Evolutionary conservation across 176 grass and related monocot species (phyloP).

Genomic region (Saccharum officinarum): DNA sequence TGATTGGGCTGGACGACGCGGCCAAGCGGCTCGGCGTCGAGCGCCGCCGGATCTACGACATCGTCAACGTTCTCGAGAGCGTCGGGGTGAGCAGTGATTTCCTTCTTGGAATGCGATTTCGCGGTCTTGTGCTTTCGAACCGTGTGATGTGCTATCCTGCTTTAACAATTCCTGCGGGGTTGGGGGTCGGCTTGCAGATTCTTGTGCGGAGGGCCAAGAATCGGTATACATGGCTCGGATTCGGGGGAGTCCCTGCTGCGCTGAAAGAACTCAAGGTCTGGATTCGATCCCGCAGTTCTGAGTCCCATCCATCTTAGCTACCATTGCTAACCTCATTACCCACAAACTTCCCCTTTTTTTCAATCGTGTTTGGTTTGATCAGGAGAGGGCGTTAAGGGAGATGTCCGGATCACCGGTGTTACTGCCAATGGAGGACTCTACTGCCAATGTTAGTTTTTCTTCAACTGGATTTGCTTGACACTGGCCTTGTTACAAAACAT

Average conservation of each 20-base stretch:
- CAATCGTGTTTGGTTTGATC: slow-evolving; percentile 15
- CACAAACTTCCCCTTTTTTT: not conserved
- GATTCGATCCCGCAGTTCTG: not conserved
- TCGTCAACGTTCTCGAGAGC: slow-evolving; percentile 95
- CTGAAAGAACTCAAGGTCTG: slow-evolving; percentile 73
- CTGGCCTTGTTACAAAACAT: not conserved
- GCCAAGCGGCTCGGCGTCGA: slow-evolving; percentile 82
- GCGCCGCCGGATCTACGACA: slow-evolving; percentile 96
- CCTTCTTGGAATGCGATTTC: not conserved
- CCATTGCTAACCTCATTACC: not conserved
- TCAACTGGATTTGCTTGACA: not conserved
- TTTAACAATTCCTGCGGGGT: not conserved
- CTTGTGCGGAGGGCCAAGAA: slow-evolving; percentile 88
- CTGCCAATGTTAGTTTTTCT: slow-evolving; percentile 39
- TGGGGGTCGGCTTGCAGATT: slow-evolving; percentile 40
- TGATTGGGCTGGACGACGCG: slow-evolving; percentile 74
- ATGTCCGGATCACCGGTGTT: slow-evolving; percentile 19
- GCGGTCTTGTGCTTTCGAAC: not conserved
- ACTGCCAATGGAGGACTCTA: slow-evolving; percentile 27
- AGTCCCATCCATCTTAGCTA: not conserved
- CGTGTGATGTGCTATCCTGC: not conserved
- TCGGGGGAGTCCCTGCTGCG: slow-evolving; percentile 65
- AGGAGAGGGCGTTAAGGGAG: slow-evolving; percentile 58
- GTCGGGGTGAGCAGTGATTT: slow-evolving; percentile 66
- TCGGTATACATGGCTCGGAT: slow-evolving; percentile 83